phyloP scores from a whole-genome alignment of 495 filamentous ascomycete genomes.

The Podospora pseudopauciseta region DNA sequence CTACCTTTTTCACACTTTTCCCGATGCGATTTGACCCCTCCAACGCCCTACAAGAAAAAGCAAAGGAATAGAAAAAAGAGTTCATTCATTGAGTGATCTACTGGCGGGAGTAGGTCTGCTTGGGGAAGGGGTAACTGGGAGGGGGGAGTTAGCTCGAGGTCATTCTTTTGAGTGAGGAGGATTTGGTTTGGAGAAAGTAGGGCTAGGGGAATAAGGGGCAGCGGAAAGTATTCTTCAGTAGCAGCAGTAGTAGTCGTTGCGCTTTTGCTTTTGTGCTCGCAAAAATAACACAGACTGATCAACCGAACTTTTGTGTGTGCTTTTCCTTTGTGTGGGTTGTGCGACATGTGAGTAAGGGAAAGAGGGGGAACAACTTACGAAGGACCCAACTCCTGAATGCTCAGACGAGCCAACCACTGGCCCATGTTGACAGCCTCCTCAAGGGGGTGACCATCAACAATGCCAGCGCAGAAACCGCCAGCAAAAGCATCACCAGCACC shows the following conservation, averaged over 20 bases:
- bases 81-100: constrained; percentile 8
- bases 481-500: constrained; percentile 97
- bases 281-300: constrained; percentile 5
- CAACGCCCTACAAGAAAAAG: constrained; percentile 4
- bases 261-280: background rate
- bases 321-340: background rate
- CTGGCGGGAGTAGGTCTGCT: constrained; percentile 62
- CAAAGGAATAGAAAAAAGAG: constrained; percentile 4
- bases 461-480: constrained; percentile 84
- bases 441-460: constrained; percentile 78
- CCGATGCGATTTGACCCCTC: constrained; percentile 4
- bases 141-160: constrained; percentile 5
- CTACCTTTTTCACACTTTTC: background rate
- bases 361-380: constrained; percentile 63
- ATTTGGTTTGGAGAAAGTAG: background rate
- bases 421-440: constrained; percentile 78
- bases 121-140: constrained; percentile 55
- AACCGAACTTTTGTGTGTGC: background rate
- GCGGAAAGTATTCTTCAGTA: background rate
- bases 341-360: background rate
- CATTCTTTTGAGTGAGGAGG: background rate
- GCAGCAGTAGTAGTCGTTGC: background rate
- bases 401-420: constrained; percentile 88
- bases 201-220: background rate
- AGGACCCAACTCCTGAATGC: constrained; percentile 91